These are phyloP conservation scores for Ganoderma resinaceum DNA, from an alignment of 1,284 basidiomycete species.

Conservation along the genomic window DNA sequence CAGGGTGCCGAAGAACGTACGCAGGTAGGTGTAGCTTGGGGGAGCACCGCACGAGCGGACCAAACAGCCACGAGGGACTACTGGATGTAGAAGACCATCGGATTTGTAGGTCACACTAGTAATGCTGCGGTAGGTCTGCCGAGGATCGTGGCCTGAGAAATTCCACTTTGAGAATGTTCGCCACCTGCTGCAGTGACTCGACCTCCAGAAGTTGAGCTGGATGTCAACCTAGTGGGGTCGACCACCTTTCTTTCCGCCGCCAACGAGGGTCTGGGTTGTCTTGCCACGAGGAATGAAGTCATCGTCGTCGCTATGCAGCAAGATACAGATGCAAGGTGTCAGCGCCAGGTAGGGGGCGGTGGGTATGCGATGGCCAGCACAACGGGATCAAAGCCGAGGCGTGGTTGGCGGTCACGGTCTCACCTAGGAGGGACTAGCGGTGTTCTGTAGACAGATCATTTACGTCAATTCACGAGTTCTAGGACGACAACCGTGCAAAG, in stretches of 20 bases:
- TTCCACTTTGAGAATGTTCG: not conserved
- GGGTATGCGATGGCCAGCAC: not conserved
- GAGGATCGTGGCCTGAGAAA: no score
- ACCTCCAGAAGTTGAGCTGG: not conserved
- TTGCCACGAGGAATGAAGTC: slow-evolving; percentile 22
- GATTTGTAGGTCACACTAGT: not conserved
- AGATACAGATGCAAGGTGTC: not conserved
- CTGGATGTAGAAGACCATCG: not conserved
- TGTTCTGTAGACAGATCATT: not conserved
- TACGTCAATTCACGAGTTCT: not conserved
- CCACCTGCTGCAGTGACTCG: not conserved
- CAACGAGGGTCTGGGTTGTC: slow-evolving; percentile 11
- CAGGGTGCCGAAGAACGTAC: not conserved
- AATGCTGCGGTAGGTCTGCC: not conserved
- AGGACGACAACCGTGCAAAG: not conserved
- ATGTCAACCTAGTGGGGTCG: slow-evolving; percentile 15
- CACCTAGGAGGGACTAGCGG: not conserved
- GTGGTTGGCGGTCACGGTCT: no score
- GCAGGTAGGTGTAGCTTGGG: not conserved
- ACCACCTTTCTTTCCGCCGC: slow-evolving; percentile 20
- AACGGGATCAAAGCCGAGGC: not conserved
- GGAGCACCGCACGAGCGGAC: not conserved
- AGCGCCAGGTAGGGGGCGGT: not conserved
- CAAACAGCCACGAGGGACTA: not conserved
- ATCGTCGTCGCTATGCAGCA: slow-evolving; percentile 11